Evolutionary conservation across 2,329 filamentous ascomycete species (phyloP), one percentile per base, ranked within the genome.

Genomic region (Cladosporium oxysporum): DNA sequence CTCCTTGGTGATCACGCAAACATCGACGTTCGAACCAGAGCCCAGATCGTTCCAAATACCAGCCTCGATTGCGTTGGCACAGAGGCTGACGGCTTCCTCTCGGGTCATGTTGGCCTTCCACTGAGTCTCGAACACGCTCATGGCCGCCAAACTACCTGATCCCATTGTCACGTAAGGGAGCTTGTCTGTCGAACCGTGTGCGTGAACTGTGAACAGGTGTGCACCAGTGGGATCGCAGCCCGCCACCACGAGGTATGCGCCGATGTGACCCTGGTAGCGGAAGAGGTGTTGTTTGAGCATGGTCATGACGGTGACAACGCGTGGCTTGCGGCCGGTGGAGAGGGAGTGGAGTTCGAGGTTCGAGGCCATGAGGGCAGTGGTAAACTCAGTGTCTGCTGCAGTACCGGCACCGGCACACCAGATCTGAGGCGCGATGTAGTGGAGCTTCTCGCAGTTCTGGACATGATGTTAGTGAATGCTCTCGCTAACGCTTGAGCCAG

Each of bases 161-260:
- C 95, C 95, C 95, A 99, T 99, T 71, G 96, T 99, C 72, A 99
- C 96, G 80, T 99, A 99, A 60, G 95, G 95, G 58, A 99, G 89
- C 85, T 98, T 99, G 83, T 99, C 95, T 68, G 95, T 99, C 75
- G 91, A 95, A 71, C 96, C 95, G 84, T 99, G 96, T 67, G 95
- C 95, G 82, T 99, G 95, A 52, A 99, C 95, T 70, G 96, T 99
- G 85, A 96, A 99, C 69, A 99, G 90, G 75, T 97, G 93, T 55
- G 90, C 88, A 75, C 95, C 95, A 0, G 95, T 99, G 37, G 96
- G 94, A 79, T 99, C 95, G 76, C 96, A 93, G 71, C 95, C 95
- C 44, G 95, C 95, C 66, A 99, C 92, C 71, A 99, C 95, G 66
- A 99, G 90, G 81, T 99, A 99, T 70, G 95, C 95, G 73, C 96